phyloP scores from a whole-genome alignment of 495 filamentous ascomycete genomes.

The Aspergillus homomorphus region DNA sequence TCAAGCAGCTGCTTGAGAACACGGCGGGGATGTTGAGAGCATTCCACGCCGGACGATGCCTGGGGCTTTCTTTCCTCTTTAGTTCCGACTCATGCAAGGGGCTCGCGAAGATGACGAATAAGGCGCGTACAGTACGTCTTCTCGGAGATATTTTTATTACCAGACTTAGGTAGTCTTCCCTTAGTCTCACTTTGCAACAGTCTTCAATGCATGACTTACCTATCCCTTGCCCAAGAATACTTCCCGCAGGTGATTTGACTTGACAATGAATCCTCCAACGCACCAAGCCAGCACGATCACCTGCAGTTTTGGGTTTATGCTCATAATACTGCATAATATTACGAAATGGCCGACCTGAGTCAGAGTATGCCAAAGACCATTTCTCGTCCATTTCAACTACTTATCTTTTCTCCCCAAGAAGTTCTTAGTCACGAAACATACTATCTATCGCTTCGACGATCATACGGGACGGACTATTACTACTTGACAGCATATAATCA shows the following conservation, averaged over 20 bases:
- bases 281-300: background rate
- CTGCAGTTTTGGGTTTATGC: background rate
- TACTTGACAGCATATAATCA: no score
- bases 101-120: background rate
- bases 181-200: background rate
- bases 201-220: background rate
- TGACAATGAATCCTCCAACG: background rate
- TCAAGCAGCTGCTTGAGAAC: no score
- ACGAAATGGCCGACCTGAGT: no score
- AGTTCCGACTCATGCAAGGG: background rate
- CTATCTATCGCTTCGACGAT: no score
- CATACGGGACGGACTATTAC: no score
- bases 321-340: no score
- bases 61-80: background rate
- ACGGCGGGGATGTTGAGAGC: background rate
- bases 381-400: no score
- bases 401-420: no score
- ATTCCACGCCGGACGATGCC: background rate
- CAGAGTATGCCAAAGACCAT: no score
- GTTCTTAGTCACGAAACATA: no score
- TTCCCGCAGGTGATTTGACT: background rate
- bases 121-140: background rate
- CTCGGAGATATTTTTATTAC: background rate
- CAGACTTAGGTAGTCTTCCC: background rate
- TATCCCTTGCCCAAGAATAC: background rate